A percentile compares a stretch with the other conserved stretches of the same genome.
phyloP scores from a whole-genome alignment of 2,329 filamentous ascomycete genomes.

The Metarhizium album region DNA sequence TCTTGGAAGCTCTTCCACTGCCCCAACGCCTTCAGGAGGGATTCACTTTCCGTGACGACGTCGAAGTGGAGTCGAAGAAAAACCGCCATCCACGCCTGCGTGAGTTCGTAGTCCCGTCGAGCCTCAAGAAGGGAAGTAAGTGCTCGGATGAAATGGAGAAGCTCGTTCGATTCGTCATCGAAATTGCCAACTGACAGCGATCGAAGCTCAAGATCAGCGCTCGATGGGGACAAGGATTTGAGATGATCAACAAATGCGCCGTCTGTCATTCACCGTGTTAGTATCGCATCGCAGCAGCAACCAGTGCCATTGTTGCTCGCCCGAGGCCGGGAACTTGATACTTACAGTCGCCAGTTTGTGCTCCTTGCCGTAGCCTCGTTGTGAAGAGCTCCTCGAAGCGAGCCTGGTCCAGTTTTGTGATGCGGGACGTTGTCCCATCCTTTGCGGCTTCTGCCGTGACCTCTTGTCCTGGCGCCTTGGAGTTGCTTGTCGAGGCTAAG shows the following conservation, averaged over 20 bases:
- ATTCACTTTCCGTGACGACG: slow-evolving; percentile 37
- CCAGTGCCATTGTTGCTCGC: slow-evolving; percentile 2
- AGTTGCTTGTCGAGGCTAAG: slow-evolving; percentile 55
- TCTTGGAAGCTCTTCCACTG: slow-evolving; percentile 66
- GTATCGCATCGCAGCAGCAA: slow-evolving; percentile 12
- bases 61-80: slow-evolving; percentile 72
- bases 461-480: slow-evolving; percentile 27
- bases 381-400: slow-evolving; percentile 49
- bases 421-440: slow-evolving; percentile 47
- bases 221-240: slow-evolving; percentile 70
- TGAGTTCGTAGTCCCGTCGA: slow-evolving; percentile 80
- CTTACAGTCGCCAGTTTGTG: slow-evolving; percentile 50
- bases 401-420: slow-evolving; percentile 53
- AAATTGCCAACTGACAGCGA: slow-evolving; percentile 49
- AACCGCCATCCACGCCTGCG: slow-evolving; percentile 95
- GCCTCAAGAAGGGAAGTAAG: slow-evolving; percentile 59
- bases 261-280: slow-evolving; percentile 28
- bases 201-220: slow-evolving; percentile 82
- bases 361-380: slow-evolving; percentile 42
- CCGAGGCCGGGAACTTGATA: slow-evolving; percentile 6
- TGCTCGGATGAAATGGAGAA: slow-evolving; percentile 70
- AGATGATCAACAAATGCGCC: slow-evolving; percentile 64
- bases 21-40: slow-evolving; percentile 47
- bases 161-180: slow-evolving; percentile 51
- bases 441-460: slow-evolving; percentile 22